Percentiles rank a stretch among this genome's conserved stretches.
These are phyloP conservation scores for Microdochium bolleyi DNA, from an alignment of 2,329 filamentous ascomycete species.

Conservation along the genomic window DNA sequence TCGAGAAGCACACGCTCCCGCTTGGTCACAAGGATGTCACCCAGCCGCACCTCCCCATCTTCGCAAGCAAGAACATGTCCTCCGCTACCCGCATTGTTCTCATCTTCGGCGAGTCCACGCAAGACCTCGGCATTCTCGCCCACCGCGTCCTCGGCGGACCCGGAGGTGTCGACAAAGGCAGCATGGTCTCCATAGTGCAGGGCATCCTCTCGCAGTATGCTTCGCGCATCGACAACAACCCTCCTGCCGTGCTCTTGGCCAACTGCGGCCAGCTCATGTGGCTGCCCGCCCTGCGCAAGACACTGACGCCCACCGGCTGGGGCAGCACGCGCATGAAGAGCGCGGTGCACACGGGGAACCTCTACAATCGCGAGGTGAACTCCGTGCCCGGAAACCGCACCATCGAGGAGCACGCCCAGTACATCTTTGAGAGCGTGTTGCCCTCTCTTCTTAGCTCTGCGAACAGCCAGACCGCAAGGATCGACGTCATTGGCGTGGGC, in stretches of 20 bases:
- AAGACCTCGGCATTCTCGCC: slow-evolving; percentile 70
- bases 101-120: slow-evolving; percentile 62
- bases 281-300: slow-evolving; percentile 55
- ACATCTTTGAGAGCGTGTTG: slow-evolving; percentile 59
- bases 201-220: slow-evolving; percentile 28
- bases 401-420: slow-evolving; percentile 53
- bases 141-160: slow-evolving; percentile 56
- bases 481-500: slow-evolving; percentile 67
- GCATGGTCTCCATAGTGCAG: slow-evolving; percentile 54
- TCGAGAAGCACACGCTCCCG: slow-evolving; percentile 56
- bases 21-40: slow-evolving; percentile 29
- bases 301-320: slow-evolving; percentile 53
- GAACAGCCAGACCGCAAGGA: slow-evolving; percentile 29
- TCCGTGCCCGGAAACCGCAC: slow-evolving; percentile 51
- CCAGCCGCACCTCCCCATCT: slow-evolving; percentile 61
- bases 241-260: slow-evolving; percentile 61
- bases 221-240: slow-evolving; percentile 20
- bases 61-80: slow-evolving; percentile 46
- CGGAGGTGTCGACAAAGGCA: slow-evolving; percentile 64
- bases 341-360: slow-evolving; percentile 48
- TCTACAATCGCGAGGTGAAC: slow-evolving; percentile 49
- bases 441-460: slow-evolving; percentile 31
- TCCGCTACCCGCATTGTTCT: slow-evolving; percentile 58
- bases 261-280: slow-evolving; percentile 74
- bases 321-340: slow-evolving; percentile 51